A percentile compares a stretch with the other conserved stretches of the same genome.
Conservation (phyloP, 2,329 filamentous ascomycete species). For the Beauveria sp. region DNA sequence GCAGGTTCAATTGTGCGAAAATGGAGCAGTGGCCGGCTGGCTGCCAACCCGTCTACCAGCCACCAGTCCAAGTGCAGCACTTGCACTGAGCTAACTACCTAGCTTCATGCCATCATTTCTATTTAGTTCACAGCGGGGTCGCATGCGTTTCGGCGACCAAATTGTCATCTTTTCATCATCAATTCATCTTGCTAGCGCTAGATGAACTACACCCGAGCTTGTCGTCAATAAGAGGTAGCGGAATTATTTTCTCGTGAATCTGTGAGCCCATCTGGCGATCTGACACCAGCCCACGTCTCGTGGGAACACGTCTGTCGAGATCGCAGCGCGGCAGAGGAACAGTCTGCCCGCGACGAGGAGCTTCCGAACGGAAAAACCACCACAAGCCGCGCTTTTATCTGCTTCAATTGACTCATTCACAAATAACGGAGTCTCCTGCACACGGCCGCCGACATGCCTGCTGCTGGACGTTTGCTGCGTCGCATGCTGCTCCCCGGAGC, state of each 20-base stretch:
- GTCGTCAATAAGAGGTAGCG: not conserved
- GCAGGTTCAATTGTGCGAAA: not conserved
- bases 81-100: not conserved
- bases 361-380: not conserved
- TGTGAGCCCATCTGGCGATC: not conserved
- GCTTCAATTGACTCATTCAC: not conserved
- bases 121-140: not conserved
- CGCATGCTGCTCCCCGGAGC: conserved; percentile 36
- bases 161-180: not conserved
- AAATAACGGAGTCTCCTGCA: not conserved
- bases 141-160: not conserved
- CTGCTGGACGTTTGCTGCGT: conserved; percentile 24
- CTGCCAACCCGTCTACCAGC: too few species aligned
- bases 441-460: not conserved
- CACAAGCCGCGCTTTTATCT: not conserved
- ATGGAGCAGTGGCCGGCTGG: not conserved
- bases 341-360: not conserved
- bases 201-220: not conserved
- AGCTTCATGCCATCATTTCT: not conserved
- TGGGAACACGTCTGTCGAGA: not conserved
- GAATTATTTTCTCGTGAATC: not conserved
- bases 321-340: not conserved
- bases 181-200: not conserved
- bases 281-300: not conserved
- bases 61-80: not conserved